These are phyloP conservation scores for Beta vulgaris DNA, from an alignment of 148 eudicot species.

Conservation along the genomic window DNA sequence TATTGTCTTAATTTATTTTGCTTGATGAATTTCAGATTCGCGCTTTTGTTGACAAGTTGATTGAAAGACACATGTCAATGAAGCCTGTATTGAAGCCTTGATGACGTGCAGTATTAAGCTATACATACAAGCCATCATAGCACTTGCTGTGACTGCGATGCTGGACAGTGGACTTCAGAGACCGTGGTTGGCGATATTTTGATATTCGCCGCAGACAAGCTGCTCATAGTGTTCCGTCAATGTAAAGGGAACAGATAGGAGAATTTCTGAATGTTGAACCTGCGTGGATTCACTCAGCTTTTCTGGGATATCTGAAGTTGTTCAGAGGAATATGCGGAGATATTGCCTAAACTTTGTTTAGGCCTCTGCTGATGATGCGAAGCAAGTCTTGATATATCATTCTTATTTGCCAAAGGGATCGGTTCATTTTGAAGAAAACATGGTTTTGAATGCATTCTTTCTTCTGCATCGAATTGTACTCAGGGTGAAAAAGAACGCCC, in stretches of 20 bases:
- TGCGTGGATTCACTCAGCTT: slow-evolving; percentile 9
- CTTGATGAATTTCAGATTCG: slow-evolving; percentile 59
- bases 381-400: slow-evolving; percentile 14
- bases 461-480: slow-evolving; percentile 42
- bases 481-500: slow-evolving; percentile 39
- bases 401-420: slow-evolving; percentile 20
- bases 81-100: slow-evolving; percentile 54
- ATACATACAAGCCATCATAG: slow-evolving; percentile 10
- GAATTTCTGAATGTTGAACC: slow-evolving; percentile 1
- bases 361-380: slow-evolving; percentile 20
- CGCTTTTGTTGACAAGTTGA: slow-evolving; percentile 89
- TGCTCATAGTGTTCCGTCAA: slow-evolving; percentile 2
- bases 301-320: background rate
- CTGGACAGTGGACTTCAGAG: slow-evolving; percentile 9
- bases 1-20: background rate
- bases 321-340: background rate
- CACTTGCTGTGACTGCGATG: slow-evolving; percentile 17
- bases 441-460: slow-evolving; percentile 26
- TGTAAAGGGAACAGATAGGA: slow-evolving; percentile 1
- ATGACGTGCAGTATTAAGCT: slow-evolving; percentile 13
- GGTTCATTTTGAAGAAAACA: slow-evolving; percentile 15
- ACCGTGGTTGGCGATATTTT: slow-evolving; percentile 7
- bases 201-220: background rate
- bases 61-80: slow-evolving; percentile 74
- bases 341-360: slow-evolving; percentile 12